These are phyloP conservation scores for Pholiota conissans DNA, from an alignment of 768 basidiomycete genomes.

Conservation along the genomic window DNA sequence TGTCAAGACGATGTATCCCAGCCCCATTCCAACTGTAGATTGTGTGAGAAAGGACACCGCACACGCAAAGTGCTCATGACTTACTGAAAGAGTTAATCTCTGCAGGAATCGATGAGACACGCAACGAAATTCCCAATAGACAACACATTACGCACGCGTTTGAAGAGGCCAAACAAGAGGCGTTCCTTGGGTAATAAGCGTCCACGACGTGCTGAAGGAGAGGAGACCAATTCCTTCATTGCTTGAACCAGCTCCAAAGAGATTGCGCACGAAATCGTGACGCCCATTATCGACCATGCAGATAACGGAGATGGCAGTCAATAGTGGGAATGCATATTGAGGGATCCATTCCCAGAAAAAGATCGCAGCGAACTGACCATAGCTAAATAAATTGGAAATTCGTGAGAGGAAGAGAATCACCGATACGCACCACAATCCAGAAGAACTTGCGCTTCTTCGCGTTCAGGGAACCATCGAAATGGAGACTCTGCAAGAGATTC, in stretches of 20 bases:
- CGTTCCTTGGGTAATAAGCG: slow-evolving; percentile 52
- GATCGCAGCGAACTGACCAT: slow-evolving; percentile 29
- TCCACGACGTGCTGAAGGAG: slow-evolving; percentile 64
- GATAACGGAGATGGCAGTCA: slow-evolving; percentile 59
- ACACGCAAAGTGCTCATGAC: background rate
- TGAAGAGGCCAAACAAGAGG: slow-evolving; percentile 58
- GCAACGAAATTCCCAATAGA: background rate
- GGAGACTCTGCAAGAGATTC: slow-evolving; percentile 51
- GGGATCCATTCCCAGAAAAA: slow-evolving; percentile 53
- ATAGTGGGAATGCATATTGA: slow-evolving; percentile 58
- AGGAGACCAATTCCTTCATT: slow-evolving; percentile 67
- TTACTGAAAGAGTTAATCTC: slow-evolving; percentile 22
- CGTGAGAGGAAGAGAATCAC: background rate
- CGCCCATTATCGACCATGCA: slow-evolving; percentile 53
- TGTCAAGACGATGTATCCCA: slow-evolving; percentile 50
- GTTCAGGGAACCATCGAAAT: slow-evolving; percentile 50
- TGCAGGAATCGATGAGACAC: background rate
- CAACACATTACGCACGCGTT: slow-evolving; percentile 38
- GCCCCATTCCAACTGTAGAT: slow-evolving; percentile 42
- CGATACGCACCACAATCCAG: slow-evolving; percentile 47
- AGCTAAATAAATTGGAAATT: background rate
- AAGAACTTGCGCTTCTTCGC: slow-evolving; percentile 51
- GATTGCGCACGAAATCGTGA: slow-evolving; percentile 50
- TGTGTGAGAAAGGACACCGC: background rate
- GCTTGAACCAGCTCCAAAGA: slow-evolving; percentile 63